phyloP scores from a whole-genome alignment of 2,329 filamentous ascomycete species.

The Calonectria crousiana region DNA sequence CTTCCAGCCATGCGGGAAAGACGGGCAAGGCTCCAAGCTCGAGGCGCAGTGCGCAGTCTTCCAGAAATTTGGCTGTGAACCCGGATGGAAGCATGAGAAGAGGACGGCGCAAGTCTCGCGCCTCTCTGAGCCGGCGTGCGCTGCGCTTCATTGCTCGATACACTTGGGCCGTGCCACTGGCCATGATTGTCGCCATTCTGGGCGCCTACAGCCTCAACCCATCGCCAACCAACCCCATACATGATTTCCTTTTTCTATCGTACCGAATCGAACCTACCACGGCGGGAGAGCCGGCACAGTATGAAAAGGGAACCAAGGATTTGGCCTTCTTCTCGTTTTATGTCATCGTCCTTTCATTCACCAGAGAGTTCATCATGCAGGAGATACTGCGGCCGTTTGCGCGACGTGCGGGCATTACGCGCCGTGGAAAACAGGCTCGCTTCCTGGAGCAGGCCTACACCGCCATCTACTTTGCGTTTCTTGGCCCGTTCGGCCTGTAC shows the following conservation, averaged over 20 bases:
- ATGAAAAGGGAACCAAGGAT: slow-evolving; percentile 87
- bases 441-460: slow-evolving; percentile 98
- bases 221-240: slow-evolving; percentile 11
- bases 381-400: slow-evolving; percentile 83
- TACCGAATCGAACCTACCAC: slow-evolving; percentile 2
- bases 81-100: background rate
- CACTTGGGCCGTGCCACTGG: background rate
- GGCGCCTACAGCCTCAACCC: slow-evolving; percentile 16
- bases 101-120: background rate
- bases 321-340: slow-evolving; percentile 90
- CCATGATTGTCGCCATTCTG: background rate
- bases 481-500: slow-evolving; percentile 86
- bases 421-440: slow-evolving; percentile 81
- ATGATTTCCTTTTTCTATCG: slow-evolving; percentile 14
- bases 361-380: slow-evolving; percentile 95
- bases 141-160: background rate
- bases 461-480: slow-evolving; percentile 85
- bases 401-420: slow-evolving; percentile 71
- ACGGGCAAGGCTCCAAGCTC: background rate
- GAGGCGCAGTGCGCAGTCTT: no score
- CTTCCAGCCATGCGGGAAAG: background rate
- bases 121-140: background rate
- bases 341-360: slow-evolving; percentile 87
- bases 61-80: background rate
- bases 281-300: slow-evolving; percentile 65